phyloP scores from a whole-genome alignment of 2,329 filamentous ascomycete genomes.

The Rutstroemia sydowiana region DNA sequence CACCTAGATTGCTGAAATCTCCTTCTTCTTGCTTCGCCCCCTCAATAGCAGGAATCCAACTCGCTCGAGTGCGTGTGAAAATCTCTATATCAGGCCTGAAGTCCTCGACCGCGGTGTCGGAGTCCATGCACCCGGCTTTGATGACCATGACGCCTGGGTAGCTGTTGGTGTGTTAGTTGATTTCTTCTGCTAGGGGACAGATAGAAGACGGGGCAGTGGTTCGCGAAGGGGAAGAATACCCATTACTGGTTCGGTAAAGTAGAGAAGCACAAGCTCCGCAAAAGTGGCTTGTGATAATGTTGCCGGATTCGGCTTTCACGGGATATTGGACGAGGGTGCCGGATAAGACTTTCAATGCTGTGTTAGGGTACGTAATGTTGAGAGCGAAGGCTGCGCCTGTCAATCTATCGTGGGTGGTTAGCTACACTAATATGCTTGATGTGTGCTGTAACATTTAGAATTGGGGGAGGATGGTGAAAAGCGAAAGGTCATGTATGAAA shows the following conservation, averaged over 20 bases:
- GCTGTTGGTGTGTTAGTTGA: not conserved
- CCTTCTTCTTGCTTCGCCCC: constrained; percentile 17
- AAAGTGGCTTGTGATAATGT: not conserved
- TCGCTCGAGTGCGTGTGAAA: constrained; percentile 18
- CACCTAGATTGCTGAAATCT: constrained; percentile 10
- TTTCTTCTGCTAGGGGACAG: not conserved
- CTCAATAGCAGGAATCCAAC: constrained; percentile 16
- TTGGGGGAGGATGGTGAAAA: too few species aligned
- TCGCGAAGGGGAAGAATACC: not conserved
- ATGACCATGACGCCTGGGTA: constrained; percentile 16
- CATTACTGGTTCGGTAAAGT: constrained; percentile 9
- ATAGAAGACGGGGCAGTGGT: not conserved
- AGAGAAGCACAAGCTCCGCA: constrained; percentile 14
- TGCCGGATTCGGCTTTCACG: constrained; percentile 9
- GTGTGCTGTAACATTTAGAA: too few species aligned
- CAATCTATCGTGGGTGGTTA: too few species aligned
- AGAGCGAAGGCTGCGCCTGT: constrained; percentile 20
- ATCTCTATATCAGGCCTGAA: constrained; percentile 21
- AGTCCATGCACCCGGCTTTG: constrained; percentile 22
- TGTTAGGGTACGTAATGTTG: constrained; percentile 14
- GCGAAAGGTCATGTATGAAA: too few species aligned
- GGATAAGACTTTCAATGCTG: constrained; percentile 11
- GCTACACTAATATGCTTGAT: too few species aligned
- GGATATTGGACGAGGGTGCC: constrained; percentile 14
- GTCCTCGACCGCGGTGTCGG: constrained; percentile 10